Conservation (phyloP, 2,329 filamentous ascomycete species). For the Ophiosphaerella herpotricha region DNA sequence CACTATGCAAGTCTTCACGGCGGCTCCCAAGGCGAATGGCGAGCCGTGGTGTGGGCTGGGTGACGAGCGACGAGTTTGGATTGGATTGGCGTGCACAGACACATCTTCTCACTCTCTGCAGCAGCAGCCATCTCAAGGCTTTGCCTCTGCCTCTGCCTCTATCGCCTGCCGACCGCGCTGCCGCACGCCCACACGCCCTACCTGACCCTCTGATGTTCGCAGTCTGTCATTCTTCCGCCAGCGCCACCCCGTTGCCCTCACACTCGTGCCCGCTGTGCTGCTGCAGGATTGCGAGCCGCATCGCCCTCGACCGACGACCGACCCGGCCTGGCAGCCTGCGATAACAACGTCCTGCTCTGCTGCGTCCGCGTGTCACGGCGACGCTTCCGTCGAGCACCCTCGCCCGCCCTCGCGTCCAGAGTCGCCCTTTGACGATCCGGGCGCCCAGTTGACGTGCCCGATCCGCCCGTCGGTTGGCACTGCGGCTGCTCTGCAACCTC, state of each 20-base stretch:
- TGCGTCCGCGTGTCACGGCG: conserved; percentile 20
- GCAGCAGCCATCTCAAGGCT: too few species aligned
- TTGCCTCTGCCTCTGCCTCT: conserved; percentile 14
- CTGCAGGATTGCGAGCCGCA: conserved; percentile 23
- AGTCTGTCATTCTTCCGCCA: conserved; percentile 26
- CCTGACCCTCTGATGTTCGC: conserved; percentile 13
- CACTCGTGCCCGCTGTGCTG: conserved; percentile 4
- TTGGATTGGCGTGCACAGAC: too few species aligned
- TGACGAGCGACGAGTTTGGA: not conserved
- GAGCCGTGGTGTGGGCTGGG: not conserved
- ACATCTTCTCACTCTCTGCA: too few species aligned
- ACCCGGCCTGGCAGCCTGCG: conserved; percentile 22
- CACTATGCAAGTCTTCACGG: not conserved
- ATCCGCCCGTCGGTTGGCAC: too few species aligned
- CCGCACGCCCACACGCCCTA: conserved; percentile 2
- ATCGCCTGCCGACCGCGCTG: conserved; percentile 1
- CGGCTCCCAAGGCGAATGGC: conserved; percentile 12
- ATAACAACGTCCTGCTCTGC: conserved; percentile 26
- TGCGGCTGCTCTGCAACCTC: conserved; percentile 34
- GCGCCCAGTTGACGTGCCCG: conserved; percentile 15
- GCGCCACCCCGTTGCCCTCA: conserved; percentile 11
- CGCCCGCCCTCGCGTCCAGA: conserved; percentile 11
- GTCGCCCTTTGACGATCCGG: conserved; percentile 7
- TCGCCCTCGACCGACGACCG: conserved; percentile 22
- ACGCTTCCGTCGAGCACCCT: conserved; percentile 13